Conservation (phyloP, 257 asterid species). For the Solanum piurae region DNA sequence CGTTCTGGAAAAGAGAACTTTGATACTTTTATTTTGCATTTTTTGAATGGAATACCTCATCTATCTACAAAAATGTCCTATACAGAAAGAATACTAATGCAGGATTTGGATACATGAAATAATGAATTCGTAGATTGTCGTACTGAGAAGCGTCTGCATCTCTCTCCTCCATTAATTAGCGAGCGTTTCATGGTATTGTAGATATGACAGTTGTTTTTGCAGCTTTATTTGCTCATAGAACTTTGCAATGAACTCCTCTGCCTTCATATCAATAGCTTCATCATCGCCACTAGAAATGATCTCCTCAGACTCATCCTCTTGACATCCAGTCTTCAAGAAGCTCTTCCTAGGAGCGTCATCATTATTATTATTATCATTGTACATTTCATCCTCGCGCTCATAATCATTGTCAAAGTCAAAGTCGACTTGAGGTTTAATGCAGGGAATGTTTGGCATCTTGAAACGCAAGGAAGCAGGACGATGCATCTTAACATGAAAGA, state of each 20-base stretch:
- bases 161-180: neutral
- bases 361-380: neutral
- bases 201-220: conserved; percentile 37
- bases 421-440: conserved; percentile 54
- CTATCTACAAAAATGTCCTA: neutral
- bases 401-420: conserved; percentile 41
- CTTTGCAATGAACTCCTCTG: conserved; percentile 69
- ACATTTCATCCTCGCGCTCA: neutral
- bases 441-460: conserved; percentile 65
- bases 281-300: neutral
- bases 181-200: conserved; percentile 11
- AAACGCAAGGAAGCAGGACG: conserved; percentile 65
- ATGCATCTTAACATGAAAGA: conserved; percentile 48
- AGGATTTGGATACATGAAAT: neutral
- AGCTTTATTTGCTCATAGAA: conserved; percentile 64
- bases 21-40: neutral
- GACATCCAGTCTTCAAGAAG: neutral
- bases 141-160: neutral
- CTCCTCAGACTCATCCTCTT: neutral
- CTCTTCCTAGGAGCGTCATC: conserved; percentile 1
- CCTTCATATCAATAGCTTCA: conserved; percentile 59
- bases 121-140: neutral
- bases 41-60: neutral
- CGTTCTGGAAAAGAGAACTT: neutral
- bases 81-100: neutral